Conservation (phyloP, 2,329 filamentous ascomycete genomes). For the Neophaeococcomyces mojaviensis region DNA sequence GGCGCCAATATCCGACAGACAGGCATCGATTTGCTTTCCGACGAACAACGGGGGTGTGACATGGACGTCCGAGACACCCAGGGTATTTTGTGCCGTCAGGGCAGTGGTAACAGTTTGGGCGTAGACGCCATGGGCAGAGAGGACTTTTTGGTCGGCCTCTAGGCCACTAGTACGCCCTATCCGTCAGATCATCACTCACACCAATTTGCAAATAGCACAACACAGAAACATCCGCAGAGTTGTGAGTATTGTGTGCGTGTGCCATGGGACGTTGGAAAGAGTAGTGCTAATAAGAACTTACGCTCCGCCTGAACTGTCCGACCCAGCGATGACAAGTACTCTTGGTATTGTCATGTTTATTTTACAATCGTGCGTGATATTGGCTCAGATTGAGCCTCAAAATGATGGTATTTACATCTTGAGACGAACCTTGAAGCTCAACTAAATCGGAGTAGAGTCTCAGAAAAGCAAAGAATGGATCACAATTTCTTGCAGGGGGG, state of each 20-base stretch:
- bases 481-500: no score
- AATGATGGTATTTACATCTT: background rate
- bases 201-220: slow-evolving; percentile 14
- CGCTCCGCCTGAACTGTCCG: slow-evolving; percentile 87
- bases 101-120: slow-evolving; percentile 94
- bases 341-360: slow-evolving; percentile 38
- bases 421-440: background rate
- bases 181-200: slow-evolving; percentile 6
- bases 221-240: no score
- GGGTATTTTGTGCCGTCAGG: slow-evolving; percentile 91
- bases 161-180: slow-evolving; percentile 57
- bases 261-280: no score
- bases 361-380: background rate
- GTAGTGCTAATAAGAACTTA: slow-evolving; percentile 40
- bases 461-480: no score
- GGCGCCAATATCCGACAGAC: slow-evolving; percentile 72
- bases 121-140: slow-evolving; percentile 86
- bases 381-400: background rate
- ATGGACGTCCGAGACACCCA: slow-evolving; percentile 74
- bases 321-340: slow-evolving; percentile 77
- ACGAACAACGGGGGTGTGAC: slow-evolving; percentile 71
- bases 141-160: slow-evolving; percentile 92
- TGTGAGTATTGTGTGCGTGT: no score
- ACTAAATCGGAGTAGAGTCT: no score
- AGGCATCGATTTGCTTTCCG: slow-evolving; percentile 75